A percentile compares a stretch with the other conserved stretches of the same genome.
Evolutionary conservation across 2,329 filamentous ascomycete genomes (phyloP).

Genomic region (Colletotrichum tabaci): DNA sequence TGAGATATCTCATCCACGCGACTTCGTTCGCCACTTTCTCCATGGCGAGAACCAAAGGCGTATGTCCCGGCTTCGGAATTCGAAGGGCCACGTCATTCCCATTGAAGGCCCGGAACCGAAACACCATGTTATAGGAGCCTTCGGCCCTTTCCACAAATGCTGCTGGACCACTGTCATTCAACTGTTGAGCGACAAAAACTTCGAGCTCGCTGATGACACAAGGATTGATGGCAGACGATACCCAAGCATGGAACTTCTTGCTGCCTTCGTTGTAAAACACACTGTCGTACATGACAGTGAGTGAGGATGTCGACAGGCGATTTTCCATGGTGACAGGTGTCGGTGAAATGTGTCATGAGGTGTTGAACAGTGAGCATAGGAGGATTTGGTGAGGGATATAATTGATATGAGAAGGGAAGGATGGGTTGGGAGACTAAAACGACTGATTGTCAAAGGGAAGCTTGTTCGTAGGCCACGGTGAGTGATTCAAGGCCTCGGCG

Average conservation of each 20-base stretch:
- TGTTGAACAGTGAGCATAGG: neutral
- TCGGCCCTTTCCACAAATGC: neutral
- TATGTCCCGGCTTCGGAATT: conserved; percentile 1
- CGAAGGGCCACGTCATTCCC: neutral
- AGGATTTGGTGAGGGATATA: neutral
- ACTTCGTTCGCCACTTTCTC: conserved; percentile 2
- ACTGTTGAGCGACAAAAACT: neutral
- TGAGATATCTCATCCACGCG: neutral
- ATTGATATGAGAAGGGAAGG: neutral
- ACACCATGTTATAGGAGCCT: conserved; percentile 1
- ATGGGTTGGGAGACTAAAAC: neutral
- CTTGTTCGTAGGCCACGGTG: too few species aligned
- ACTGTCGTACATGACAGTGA: neutral
- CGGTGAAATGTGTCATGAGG: neutral
- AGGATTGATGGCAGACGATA: neutral
- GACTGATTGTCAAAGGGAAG: too few species aligned
- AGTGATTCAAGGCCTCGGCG: too few species aligned
- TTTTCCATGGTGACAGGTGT: neutral
- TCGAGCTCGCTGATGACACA: neutral
- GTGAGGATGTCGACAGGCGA: neutral
- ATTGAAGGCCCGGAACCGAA: neutral
- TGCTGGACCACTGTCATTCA: neutral
- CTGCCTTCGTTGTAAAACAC: neutral
- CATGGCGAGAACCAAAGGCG: neutral
- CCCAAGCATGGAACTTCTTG: neutral